Evolutionary conservation across 2,329 filamentous ascomycete genomes (phyloP).

Genomic region (Neonectria punicea): DNA sequence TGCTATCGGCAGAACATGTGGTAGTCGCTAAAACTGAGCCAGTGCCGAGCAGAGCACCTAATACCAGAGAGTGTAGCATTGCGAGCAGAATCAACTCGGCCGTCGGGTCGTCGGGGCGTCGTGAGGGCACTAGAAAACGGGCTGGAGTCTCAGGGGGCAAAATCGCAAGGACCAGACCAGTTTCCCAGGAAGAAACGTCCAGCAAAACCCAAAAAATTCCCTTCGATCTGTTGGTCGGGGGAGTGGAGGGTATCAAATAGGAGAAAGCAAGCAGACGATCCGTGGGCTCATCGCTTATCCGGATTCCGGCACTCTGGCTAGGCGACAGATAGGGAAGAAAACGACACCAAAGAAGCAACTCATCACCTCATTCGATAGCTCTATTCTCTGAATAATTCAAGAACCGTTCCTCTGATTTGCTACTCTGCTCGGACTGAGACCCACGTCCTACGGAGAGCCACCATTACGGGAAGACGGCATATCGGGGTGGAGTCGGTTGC

Average conservation of each 20-base stretch:
- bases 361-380: neutral
- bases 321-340: neutral
- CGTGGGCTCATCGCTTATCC: slow-evolving; percentile 1
- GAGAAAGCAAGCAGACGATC: neutral
- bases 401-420: neutral
- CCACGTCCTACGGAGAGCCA: slow-evolving; percentile 4
- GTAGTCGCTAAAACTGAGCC: slow-evolving; percentile 12
- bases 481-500: slow-evolving; percentile 12
- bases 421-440: neutral
- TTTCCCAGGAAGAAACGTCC: neutral
- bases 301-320: neutral
- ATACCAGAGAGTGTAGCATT: slow-evolving; percentile 48
- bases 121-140: too few species aligned
- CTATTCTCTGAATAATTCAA: neutral
- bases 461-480: slow-evolving; percentile 19
- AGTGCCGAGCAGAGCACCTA: slow-evolving; percentile 46
- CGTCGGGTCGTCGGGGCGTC: neutral
- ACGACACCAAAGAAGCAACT: neutral
- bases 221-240: neutral
- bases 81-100: slow-evolving; percentile 21
- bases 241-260: too few species aligned
- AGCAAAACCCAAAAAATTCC: neutral
- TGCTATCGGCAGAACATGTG: too few species aligned
- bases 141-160: too few species aligned
- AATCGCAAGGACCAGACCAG: neutral